A percentile compares a stretch with the other conserved stretches of the same genome.
These are phyloP conservation scores for Loxodes magnus DNA, from an alignment of 73 alveolate species.

Conservation along the genomic window DNA sequence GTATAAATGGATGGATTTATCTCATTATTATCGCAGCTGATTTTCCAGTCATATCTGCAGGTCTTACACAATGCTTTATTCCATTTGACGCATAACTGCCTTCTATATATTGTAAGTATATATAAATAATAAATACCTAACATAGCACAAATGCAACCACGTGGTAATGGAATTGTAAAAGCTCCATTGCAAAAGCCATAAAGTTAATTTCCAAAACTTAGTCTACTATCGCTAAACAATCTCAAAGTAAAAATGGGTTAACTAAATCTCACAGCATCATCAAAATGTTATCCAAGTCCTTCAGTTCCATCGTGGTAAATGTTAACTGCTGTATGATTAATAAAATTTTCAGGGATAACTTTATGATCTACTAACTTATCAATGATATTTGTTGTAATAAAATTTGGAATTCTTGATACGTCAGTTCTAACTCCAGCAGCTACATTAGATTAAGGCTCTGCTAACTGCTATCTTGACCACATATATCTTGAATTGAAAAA, in stretches of 20 bases:
- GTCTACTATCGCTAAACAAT: constrained; percentile 60
- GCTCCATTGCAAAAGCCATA: constrained; percentile 70
- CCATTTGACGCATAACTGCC: constrained; percentile 78
- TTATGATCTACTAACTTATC: constrained; percentile 28
- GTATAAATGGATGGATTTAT: constrained; percentile 50
- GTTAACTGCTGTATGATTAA: constrained; percentile 67
- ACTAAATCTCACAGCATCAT: constrained; percentile 76
- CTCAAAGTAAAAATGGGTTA: constrained; percentile 70
- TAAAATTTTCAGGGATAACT: constrained; percentile 40
- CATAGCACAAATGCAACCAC: constrained; percentile 63
- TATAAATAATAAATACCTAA: no score
- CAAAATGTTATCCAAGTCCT: constrained; percentile 81
- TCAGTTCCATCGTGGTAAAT: constrained; percentile 86
- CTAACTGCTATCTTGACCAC: constrained; percentile 62
- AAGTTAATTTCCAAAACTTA: constrained; percentile 63
- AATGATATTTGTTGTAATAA: constrained; percentile 36
- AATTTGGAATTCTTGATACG: constrained; percentile 55
- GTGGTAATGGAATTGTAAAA: constrained; percentile 63
- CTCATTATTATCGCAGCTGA: constrained; percentile 65
- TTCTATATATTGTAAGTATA: no score
- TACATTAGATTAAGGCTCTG: constrained; percentile 51
- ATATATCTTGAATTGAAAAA: constrained; percentile 69
- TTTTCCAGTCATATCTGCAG: constrained; percentile 82
- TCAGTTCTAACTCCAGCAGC: constrained; percentile 81
- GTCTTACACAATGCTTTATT: constrained; percentile 80